Evolutionary conservation across 768 basidiomycete genomes (phyloP).

Genomic region (Suillus placidus): DNA sequence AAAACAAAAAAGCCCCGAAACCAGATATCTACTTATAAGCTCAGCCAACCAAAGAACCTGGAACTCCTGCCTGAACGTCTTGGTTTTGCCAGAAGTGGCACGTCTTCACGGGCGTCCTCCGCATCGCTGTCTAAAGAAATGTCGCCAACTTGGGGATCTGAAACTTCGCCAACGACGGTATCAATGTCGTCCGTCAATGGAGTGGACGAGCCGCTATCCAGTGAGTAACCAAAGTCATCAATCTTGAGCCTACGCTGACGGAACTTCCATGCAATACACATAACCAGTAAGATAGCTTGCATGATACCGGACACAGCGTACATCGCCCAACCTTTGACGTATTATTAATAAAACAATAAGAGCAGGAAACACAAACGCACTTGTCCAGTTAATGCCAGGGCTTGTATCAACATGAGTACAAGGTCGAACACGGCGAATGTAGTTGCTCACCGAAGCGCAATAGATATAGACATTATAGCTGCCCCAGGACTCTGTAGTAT

Average conservation of each 20-base stretch:
- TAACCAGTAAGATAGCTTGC: conserved; percentile 77
- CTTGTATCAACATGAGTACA: conserved; percentile 34
- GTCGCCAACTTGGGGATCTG: background rate
- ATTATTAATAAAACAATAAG: background rate
- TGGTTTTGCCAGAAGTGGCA: background rate
- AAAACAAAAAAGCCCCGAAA: background rate
- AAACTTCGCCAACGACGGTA: conserved; percentile 1
- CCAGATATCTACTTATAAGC: background rate
- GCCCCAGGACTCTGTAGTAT: conserved; percentile 90
- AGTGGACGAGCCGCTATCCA: conserved; percentile 21
- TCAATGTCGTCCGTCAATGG: background rate
- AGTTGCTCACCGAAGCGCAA: conserved; percentile 60
- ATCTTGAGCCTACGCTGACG: conserved; percentile 75
- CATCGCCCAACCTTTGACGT: conserved; percentile 70
- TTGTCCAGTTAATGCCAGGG: conserved; percentile 85
- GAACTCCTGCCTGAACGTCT: background rate
- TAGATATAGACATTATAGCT: conserved; percentile 81
- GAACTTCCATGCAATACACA: conserved; percentile 86
- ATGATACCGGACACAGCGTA: conserved; percentile 82
- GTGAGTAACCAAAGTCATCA: conserved; percentile 85
- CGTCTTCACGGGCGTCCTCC: background rate
- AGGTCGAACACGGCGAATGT: conserved; percentile 1
- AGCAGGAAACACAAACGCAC: conserved; percentile 41
- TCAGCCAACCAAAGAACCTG: conserved; percentile 1
- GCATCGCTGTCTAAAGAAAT: background rate